A percentile compares a stretch with the other conserved stretches of the same genome.
phyloP scores from a whole-genome alignment of 208 protist species.

The Trypanosoma theileri region DNA sequence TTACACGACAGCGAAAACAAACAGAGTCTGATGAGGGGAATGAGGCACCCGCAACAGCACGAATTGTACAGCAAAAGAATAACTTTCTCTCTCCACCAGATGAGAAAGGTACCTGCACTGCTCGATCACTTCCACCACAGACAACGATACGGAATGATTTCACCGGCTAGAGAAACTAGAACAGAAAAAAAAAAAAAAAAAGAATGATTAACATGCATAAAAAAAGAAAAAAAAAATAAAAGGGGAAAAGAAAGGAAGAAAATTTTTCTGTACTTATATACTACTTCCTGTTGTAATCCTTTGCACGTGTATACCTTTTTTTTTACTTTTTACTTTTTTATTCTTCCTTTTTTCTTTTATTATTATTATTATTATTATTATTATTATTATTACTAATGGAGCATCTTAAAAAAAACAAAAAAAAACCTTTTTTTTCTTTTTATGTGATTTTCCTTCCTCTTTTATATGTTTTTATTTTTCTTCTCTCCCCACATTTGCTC shows the following conservation, averaged over 20 bases:
- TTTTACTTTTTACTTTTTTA: conserved; percentile 14
- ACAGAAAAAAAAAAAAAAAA: background rate
- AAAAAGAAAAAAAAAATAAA: background rate
- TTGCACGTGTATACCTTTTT: background rate
- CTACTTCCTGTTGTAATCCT: background rate
- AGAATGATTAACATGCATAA: background rate
- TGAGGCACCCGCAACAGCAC: background rate
- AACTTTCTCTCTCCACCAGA: background rate
- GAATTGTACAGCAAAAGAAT: background rate
- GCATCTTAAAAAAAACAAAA: background rate
- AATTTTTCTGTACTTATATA: background rate
- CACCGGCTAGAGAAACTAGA: background rate
- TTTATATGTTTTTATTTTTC: background rate
- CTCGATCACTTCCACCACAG: background rate
- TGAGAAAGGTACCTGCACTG: background rate
- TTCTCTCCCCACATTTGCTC: background rate
- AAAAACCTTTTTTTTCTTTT: background rate
- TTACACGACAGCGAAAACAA: background rate
- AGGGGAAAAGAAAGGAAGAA: background rate
- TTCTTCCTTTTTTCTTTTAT: background rate
- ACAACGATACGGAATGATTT: background rate
- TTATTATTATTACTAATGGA: no score
- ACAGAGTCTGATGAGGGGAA: background rate
- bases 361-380: no score
- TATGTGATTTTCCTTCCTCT: background rate